phyloP scores from a whole-genome alignment of 2,329 filamentous ascomycete genomes.

The Lizonia empirigonia region DNA sequence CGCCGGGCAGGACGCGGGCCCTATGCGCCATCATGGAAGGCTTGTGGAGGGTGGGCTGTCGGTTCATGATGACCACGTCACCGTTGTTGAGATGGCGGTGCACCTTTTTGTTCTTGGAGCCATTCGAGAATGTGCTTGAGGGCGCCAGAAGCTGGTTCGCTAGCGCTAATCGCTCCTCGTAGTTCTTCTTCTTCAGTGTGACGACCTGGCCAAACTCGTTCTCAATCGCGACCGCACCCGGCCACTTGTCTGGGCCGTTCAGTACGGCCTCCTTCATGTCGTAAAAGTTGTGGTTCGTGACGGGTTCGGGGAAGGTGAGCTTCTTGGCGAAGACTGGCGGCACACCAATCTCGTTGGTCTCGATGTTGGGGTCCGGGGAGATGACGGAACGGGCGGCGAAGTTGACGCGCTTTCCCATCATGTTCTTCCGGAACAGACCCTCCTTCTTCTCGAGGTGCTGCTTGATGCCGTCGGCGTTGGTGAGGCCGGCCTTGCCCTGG shows the following conservation, averaged over 20 bases:
- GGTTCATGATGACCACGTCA: conserved; percentile 98
- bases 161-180: conserved; percentile 84
- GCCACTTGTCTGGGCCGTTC: conserved; percentile 92
- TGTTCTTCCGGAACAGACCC: conserved; percentile 96
- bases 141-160: conserved; percentile 93
- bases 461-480: conserved; percentile 92
- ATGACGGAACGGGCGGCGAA: conserved; percentile 97
- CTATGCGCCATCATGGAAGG: conserved; percentile 99
- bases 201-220: conserved; percentile 93
- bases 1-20: conserved; percentile 86
- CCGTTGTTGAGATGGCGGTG: conserved; percentile 95
- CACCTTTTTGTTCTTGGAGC: conserved; percentile 90
- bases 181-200: conserved; percentile 82
- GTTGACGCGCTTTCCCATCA: conserved; percentile 99
- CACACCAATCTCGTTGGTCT: conserved; percentile 98
- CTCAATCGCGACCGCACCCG: conserved; percentile 91
- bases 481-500: conserved; percentile 75
- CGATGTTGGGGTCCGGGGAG: conserved; percentile 96
- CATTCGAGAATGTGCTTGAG: conserved; percentile 73
- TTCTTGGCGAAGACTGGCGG: conserved; percentile 97
- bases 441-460: conserved; percentile 99
- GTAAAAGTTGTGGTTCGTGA: conserved; percentile 95
- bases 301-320: conserved; percentile 94
- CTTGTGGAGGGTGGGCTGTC: conserved; percentile 96
- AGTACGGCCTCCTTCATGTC: conserved; percentile 96